phyloP scores from a whole-genome alignment of 2,329 filamentous ascomycete species.

The Stagonosporopsis cucurbitacearum region DNA sequence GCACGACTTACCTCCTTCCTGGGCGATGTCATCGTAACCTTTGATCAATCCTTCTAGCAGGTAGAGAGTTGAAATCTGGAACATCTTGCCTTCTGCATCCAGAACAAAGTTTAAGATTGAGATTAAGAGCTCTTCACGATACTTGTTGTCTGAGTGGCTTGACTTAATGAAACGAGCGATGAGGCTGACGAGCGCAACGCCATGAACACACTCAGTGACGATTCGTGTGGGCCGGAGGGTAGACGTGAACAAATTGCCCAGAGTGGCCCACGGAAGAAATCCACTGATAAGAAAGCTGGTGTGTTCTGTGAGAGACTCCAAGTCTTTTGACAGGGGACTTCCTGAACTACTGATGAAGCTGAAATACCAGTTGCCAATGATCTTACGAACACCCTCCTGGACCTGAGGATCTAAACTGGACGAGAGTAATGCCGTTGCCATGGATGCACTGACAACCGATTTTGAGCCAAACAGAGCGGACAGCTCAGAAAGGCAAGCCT shows the following conservation, averaged over 20 bases:
- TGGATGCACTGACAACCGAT: constrained; percentile 48
- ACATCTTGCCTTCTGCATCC: constrained; percentile 45
- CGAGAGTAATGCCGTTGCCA: constrained; percentile 53
- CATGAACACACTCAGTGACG: constrained; percentile 49
- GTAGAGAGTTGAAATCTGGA: constrained; percentile 52
- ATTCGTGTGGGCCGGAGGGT: constrained; percentile 43
- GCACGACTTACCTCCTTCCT: not conserved
- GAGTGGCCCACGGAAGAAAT: constrained; percentile 57
- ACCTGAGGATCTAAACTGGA: constrained; percentile 51
- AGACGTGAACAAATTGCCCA: constrained; percentile 53
- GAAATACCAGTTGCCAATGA: constrained; percentile 55
- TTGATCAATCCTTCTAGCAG: constrained; percentile 52
- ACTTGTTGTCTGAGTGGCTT: constrained; percentile 7
- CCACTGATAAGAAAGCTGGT: constrained; percentile 48
- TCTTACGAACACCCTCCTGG: constrained; percentile 56
- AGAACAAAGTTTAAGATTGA: constrained; percentile 46
- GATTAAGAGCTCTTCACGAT: constrained; percentile 32
- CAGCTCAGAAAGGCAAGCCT: constrained; percentile 54
- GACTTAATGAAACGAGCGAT: constrained; percentile 41
- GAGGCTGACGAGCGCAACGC: constrained; percentile 47
- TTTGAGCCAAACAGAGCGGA: constrained; percentile 45
- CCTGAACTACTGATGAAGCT: constrained; percentile 27
- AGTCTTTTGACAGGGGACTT: constrained; percentile 7
- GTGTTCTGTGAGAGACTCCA: constrained; percentile 23
- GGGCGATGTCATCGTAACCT: constrained; percentile 32